phyloP scores from a whole-genome alignment of 2,329 filamentous ascomycete species.

The Aspergillus sp. region DNA sequence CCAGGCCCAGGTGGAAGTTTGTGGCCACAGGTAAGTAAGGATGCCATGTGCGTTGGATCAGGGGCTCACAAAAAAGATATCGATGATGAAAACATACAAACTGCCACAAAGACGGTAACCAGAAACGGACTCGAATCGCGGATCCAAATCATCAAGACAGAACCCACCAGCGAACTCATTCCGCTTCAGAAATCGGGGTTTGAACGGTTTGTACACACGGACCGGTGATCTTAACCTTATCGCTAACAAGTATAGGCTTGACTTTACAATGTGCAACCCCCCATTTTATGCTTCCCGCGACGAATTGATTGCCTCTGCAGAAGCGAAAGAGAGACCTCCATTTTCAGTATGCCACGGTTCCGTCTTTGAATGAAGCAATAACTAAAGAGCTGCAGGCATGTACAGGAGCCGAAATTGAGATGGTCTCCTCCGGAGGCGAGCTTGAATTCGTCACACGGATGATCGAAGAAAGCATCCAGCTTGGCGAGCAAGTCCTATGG shows the following conservation, averaged over 20 bases:
- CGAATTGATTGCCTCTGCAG: conserved; percentile 61
- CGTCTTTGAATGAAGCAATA: no score
- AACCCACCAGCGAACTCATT: conserved; percentile 51
- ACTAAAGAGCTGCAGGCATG: conserved; percentile 36
- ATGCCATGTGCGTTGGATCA: conserved; percentile 5
- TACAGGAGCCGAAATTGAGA: conserved; percentile 74
- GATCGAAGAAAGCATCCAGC: conserved; percentile 58
- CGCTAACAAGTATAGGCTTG: conserved; percentile 42
- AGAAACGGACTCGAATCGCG: conserved; percentile 58
- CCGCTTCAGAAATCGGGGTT: conserved; percentile 46
- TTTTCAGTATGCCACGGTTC: conserved; percentile 47
- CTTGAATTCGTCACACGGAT: conserved; percentile 66
- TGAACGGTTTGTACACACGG: conserved; percentile 14
- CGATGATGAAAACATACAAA: conserved; percentile 61
- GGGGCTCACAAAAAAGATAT: conserved; percentile 53
- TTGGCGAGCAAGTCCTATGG: conserved; percentile 65
- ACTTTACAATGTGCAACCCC: conserved; percentile 91
- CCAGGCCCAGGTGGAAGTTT: conserved; percentile 65
- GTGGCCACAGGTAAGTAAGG: conserved; percentile 52
- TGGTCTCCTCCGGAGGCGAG: conserved; percentile 77
- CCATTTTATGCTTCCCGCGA: conserved; percentile 77
- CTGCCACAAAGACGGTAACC: conserved; percentile 60
- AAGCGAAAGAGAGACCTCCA: conserved; percentile 60
- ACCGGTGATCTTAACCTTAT: neutral
- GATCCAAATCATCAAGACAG: conserved; percentile 57